Evolutionary conservation across 257 asterid genomes (phyloP).

Genomic region (Solanum lycopersicoides): DNA sequence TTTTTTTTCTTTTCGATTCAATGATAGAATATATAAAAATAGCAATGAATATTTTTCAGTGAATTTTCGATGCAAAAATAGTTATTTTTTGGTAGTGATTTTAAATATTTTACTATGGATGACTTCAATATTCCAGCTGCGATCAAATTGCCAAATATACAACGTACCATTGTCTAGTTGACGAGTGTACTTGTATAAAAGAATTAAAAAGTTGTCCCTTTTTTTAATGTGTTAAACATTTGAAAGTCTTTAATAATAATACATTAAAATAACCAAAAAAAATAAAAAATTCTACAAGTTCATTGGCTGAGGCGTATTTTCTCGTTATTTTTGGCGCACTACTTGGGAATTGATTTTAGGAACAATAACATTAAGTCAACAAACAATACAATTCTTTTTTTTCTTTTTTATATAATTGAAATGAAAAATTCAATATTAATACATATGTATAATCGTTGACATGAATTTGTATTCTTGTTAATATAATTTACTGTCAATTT

Average conservation of each 20-base stretch:
- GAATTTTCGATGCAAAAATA: not conserved
- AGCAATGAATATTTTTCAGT: not conserved
- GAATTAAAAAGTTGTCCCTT: not conserved
- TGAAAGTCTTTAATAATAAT: not conserved
- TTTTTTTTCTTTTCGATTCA: too few relatives aligned
- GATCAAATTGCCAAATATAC: not conserved
- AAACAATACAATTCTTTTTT: not conserved
- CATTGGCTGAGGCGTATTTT: not conserved
- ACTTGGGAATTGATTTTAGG: not conserved
- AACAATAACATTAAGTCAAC: not conserved
- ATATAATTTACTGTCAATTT: not conserved
- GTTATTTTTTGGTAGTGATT: not conserved
- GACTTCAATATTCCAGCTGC: not conserved
- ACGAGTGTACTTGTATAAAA: not conserved
- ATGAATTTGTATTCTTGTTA: not conserved
- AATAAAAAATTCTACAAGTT: not conserved
- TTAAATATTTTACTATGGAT: not conserved
- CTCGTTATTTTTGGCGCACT: not conserved
- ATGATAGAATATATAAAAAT: not conserved
- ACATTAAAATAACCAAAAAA: not conserved
- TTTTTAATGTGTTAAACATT: not conserved
- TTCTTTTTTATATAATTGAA: not conserved
- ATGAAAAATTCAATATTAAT: not conserved
- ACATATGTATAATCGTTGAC: not conserved
- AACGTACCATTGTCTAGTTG: not conserved